Evolutionary conservation across 2,329 filamentous ascomycete genomes (phyloP).

Genomic region (Bipolaris gigantea): DNA sequence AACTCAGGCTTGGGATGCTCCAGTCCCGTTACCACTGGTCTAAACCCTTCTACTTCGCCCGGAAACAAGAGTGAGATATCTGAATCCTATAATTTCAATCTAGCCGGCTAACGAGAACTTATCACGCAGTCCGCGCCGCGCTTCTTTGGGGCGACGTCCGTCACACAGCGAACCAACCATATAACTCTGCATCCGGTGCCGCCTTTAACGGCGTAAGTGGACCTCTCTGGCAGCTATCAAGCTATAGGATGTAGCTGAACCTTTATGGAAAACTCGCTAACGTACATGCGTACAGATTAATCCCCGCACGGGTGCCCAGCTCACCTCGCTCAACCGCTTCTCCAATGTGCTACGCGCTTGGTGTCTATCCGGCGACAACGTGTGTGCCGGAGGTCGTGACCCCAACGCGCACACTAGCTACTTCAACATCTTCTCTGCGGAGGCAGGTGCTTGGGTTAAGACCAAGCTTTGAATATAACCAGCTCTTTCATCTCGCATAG

Average conservation of each 20-base stretch:
- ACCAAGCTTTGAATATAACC: background rate
- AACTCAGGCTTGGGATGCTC: background rate
- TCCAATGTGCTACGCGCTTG: background rate
- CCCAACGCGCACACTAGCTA: background rate
- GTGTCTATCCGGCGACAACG: background rate
- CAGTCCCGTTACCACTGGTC: background rate
- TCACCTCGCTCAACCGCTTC: background rate
- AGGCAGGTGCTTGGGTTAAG: background rate
- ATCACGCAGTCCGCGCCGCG: background rate
- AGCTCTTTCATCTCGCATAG: background rate
- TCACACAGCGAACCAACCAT: background rate
- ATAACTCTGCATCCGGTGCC: background rate
- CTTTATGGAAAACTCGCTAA: background rate
- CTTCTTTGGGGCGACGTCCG: background rate
- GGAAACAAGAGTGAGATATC: background rate
- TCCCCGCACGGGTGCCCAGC: background rate
- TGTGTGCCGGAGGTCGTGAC: background rate
- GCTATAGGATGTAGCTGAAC: background rate
- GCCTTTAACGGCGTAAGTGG: background rate
- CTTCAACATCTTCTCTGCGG: background rate
- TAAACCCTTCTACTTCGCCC: background rate
- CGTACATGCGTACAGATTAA: background rate
- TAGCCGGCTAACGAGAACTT: background rate
- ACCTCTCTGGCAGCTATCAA: background rate
- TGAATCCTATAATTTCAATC: background rate